These are phyloP conservation scores for Eutrema heterophyllum DNA, from an alignment of 345 rosid genomes.

Conservation along the genomic window DNA sequence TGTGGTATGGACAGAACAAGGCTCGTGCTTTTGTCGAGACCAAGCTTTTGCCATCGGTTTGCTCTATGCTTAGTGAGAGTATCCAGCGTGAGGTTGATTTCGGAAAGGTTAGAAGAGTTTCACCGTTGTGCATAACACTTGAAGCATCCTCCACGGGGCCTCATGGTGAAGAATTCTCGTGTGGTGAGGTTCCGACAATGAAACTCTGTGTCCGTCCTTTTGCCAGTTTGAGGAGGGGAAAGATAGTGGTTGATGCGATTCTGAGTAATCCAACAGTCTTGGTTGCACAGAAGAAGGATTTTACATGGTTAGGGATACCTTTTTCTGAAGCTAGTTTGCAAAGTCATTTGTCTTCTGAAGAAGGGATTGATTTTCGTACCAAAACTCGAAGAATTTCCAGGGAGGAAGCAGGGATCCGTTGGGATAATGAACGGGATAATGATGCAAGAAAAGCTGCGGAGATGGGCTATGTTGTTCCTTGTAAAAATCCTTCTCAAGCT, in stretches of 20 bases:
- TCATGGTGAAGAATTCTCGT: slow-evolving; percentile 75
- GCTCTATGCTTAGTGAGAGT: slow-evolving; percentile 67
- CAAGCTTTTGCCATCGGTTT: slow-evolving; percentile 83
- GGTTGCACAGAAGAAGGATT: slow-evolving; percentile 84
- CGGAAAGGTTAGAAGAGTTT: slow-evolving; percentile 78
- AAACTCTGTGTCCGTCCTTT: slow-evolving; percentile 78
- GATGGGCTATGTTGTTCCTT: slow-evolving; percentile 63
- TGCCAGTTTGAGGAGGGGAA: slow-evolving; percentile 84
- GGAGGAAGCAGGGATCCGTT: slow-evolving; percentile 61
- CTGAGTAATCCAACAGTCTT: slow-evolving; percentile 62
- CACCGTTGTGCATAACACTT: slow-evolving; percentile 76
- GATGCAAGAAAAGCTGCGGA: slow-evolving; percentile 77
- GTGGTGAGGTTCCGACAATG: slow-evolving; percentile 81
- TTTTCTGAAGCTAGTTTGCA: slow-evolving; percentile 49
- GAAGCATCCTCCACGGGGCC: slow-evolving; percentile 83
- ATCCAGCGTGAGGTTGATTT: slow-evolving; percentile 78
- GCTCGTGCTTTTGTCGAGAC: slow-evolving; percentile 65
- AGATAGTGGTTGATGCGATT: slow-evolving; percentile 83
- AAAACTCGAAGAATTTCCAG: slow-evolving; percentile 68
- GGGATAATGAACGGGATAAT: slow-evolving; percentile 61
- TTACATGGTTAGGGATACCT: slow-evolving; percentile 89
- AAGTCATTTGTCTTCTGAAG: slow-evolving; percentile 67
- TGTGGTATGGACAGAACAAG: slow-evolving; percentile 83
- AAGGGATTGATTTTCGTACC: slow-evolving; percentile 93
- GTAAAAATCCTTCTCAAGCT: slow-evolving; percentile 33